A percentile compares a stretch with the other conserved stretches of the same genome.
Conservation (phyloP, 805 yeast genomes). For the Candida patagonica region DNA sequence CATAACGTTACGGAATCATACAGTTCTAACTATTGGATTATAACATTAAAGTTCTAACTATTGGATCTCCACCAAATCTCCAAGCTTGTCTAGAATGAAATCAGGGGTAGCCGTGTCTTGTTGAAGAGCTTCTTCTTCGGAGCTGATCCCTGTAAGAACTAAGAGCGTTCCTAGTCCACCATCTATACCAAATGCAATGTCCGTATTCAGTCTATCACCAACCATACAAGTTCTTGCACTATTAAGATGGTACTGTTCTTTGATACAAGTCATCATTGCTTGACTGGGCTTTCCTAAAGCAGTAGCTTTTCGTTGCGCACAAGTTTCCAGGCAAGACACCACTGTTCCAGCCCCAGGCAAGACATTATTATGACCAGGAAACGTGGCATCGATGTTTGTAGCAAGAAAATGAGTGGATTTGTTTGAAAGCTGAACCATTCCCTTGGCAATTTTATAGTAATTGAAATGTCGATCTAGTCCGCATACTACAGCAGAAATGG, state of each 20-base stretch:
- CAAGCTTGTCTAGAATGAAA: conserved; percentile 53
- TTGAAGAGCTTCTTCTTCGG: conserved; percentile 47
- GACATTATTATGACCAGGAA: conserved; percentile 76
- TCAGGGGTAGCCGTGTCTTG: conserved; percentile 46
- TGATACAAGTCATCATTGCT: conserved; percentile 84
- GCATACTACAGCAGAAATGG: conserved; percentile 81
- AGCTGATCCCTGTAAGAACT: conserved; percentile 88
- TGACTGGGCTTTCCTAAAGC: conserved; percentile 90
- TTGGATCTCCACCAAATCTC: too few species aligned
- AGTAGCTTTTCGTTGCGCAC: conserved; percentile 75
- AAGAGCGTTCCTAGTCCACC: conserved; percentile 82
- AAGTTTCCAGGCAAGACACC: conserved; percentile 63
- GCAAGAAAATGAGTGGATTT: conserved; percentile 64
- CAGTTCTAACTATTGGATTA: too few species aligned
- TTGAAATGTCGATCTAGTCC: conserved; percentile 74
- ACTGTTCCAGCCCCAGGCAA: conserved; percentile 95
- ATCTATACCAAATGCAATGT: conserved; percentile 80
- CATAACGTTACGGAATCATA: too few species aligned
- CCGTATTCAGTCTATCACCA: conserved; percentile 93
- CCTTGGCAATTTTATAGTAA: conserved; percentile 71
- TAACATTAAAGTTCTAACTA: too few species aligned
- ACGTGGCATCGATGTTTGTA: conserved; percentile 91
- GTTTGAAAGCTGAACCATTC: conserved; percentile 66
- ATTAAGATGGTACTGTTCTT: conserved; percentile 50
- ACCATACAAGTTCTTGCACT: conserved; percentile 68